Evolutionary conservation across 805 yeast species (phyloP).

Genomic region (Clavispora santaluciae): DNA sequence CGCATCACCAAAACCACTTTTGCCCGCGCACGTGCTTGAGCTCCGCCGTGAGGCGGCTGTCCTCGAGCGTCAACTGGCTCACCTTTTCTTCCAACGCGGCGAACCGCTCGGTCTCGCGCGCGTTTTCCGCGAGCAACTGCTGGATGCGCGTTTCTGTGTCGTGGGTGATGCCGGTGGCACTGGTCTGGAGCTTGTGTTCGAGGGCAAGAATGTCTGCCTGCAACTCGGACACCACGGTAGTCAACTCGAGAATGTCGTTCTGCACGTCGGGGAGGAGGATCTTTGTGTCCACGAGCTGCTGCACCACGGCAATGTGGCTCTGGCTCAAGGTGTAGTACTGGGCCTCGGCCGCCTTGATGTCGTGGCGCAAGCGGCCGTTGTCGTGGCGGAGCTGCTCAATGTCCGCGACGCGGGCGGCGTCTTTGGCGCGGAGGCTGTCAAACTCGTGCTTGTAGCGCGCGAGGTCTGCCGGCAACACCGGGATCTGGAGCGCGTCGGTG

Average conservation of each 20-base stretch:
- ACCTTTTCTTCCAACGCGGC: constrained; percentile 37
- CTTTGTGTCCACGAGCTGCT: constrained; percentile 78
- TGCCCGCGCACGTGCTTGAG: constrained; percentile 16
- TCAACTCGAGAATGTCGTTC: constrained; percentile 67
- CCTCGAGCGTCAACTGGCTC: constrained; percentile 21
- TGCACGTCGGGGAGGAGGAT: constrained; percentile 67
- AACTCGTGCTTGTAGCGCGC: constrained; percentile 70
- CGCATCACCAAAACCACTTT: constrained; percentile 26
- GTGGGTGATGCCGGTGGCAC: constrained; percentile 26
- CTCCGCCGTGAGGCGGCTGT: constrained; percentile 20
- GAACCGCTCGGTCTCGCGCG: constrained; percentile 34
- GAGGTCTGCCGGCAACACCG: constrained; percentile 68
- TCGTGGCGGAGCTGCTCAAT: constrained; percentile 53
- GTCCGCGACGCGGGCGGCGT: constrained; percentile 60
- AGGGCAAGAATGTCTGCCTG: constrained; percentile 35
- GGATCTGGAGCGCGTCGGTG: constrained; percentile 68
- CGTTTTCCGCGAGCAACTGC: constrained; percentile 31
- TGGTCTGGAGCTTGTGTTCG: constrained; percentile 29
- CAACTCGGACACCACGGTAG: constrained; percentile 35
- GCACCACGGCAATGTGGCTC: constrained; percentile 84
- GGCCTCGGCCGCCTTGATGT: constrained; percentile 67
- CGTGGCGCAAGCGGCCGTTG: constrained; percentile 70
- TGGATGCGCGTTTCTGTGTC: constrained; percentile 35
- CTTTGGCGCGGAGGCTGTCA: constrained; percentile 63
- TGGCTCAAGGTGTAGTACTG: constrained; percentile 63